Base-by-base conservation (phyloP, 352 stramenopile genomes). In the Phytopythium boreale region DNA sequence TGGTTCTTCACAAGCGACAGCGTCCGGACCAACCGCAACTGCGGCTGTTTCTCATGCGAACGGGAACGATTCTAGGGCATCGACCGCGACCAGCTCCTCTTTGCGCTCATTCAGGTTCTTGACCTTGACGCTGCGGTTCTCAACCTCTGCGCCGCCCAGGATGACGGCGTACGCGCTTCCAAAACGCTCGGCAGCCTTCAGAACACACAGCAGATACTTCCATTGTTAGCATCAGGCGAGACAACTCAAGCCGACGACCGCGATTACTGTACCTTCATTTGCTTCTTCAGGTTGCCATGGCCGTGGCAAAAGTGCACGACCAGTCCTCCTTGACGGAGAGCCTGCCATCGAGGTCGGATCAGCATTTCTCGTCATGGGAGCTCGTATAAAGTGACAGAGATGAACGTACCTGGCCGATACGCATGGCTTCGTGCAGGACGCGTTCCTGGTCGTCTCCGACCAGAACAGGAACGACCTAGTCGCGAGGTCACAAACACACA, bases 271-370 rank as follows among this genome's bases (percentile, higher is more conserved):
- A n/a, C 79, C 80, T 96, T 96, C 85, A 96, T 93, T 51, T 93
- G 82, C 66, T 96, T 96, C 62, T 95, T 96, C 65, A 96, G 83
- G 51, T 83, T 92, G 19, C 82, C 81, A 27, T 69, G 73, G 22
- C 79, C 85, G 49, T 96, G 86, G 47, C 85, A 92, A 61, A 94
- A 92, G 68, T 96, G 88, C n/a, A 96, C 86, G 0, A 61, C 79
- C 39, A 90, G 66, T 1, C 80, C 84, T 63, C 71, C 70, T 37
- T 80, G 68, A 24, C 88, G 83, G 52, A 96, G 75, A 7, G 46
- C 17, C 37, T 59, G 44, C 0, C 53, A 56, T 24, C 47, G 9
- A 34, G 12, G 24, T n/a, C 51, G 31, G 49, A 20, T 58, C 26
- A 27, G 20, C 17, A 4, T 11, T n/a, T 24, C 19, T 12, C 12